Evolutionary conservation across 805 yeast genomes (phyloP).

Genomic region (Zygosaccharomyces lentus): DNA sequence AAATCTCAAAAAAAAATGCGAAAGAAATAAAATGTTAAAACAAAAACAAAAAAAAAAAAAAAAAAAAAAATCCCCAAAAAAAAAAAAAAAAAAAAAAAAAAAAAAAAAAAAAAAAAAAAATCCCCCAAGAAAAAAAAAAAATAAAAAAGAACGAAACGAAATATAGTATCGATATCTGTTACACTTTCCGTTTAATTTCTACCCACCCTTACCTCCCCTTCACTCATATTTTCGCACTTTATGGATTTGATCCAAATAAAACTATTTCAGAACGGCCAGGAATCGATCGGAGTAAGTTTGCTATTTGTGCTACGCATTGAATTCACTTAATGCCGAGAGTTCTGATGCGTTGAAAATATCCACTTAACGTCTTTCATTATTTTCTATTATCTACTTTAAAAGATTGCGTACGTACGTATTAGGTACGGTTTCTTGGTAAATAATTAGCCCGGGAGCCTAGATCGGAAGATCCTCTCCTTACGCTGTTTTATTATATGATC

Average conservation of each 20-base stretch:
- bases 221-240: neutral
- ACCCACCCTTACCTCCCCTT: too few species aligned
- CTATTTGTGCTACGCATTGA: neutral
- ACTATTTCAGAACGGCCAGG: neutral
- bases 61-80: neutral
- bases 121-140: neutral
- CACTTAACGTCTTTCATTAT: neutral
- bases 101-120: neutral
- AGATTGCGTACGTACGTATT: neutral
- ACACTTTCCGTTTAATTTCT: neutral
- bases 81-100: neutral
- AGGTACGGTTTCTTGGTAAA: slow-evolving; percentile 1
- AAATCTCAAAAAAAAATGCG: neutral
- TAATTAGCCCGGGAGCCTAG: neutral
- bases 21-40: neutral
- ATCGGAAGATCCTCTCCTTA: neutral
- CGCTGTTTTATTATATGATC: too few species aligned
- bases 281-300: neutral
- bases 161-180: neutral
- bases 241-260: neutral
- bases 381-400: slow-evolving; percentile 2
- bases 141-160: neutral
- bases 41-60: neutral
- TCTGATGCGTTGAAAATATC: slow-evolving; percentile 1
- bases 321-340: neutral